These are phyloP conservation scores for Aspergillus egyptiacus DNA, from an alignment of 495 filamentous ascomycete species.

Conservation along the genomic window DNA sequence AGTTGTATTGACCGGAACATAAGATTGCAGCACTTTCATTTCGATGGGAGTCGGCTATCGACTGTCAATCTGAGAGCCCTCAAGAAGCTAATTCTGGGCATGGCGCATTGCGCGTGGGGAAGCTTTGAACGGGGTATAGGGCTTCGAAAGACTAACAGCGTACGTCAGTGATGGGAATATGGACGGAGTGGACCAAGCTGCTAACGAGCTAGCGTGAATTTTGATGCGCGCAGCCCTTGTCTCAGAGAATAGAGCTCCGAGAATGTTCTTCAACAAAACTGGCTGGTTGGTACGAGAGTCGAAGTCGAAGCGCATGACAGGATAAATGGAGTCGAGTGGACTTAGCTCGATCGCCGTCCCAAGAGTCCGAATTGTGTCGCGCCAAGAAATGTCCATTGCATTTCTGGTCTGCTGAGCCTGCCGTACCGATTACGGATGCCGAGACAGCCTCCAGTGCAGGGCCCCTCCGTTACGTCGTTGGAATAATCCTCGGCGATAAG, in stretches of 20 bases:
- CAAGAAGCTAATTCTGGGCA: constrained; percentile 10
- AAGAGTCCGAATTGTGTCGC: not conserved
- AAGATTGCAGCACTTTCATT: constrained; percentile 12
- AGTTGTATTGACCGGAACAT: constrained; percentile 6
- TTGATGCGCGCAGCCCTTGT: not conserved
- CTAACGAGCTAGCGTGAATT: not conserved
- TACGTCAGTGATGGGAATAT: not conserved
- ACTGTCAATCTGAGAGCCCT: constrained; percentile 2
- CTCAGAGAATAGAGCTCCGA: not conserved
- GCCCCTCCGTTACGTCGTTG: constrained; percentile 34
- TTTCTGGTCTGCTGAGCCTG: not conserved
- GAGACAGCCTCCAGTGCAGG: constrained; percentile 20
- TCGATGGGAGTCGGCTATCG: constrained; percentile 12
- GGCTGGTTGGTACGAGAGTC: not conserved
- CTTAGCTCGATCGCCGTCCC: not conserved
- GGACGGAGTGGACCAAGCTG: not conserved
- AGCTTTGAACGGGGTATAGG: not conserved
- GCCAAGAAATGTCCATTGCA: constrained; percentile 3
- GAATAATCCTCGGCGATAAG: not conserved
- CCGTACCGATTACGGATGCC: constrained; percentile 19
- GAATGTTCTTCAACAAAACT: not conserved
- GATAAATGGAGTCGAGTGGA: no score
- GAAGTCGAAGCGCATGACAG: no score
- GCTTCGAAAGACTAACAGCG: not conserved
- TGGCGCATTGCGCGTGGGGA: constrained; percentile 7